Base-by-base conservation (phyloP, 1,284 basidiomycete genomes). In the Afroboletus lepidellus region DNA sequence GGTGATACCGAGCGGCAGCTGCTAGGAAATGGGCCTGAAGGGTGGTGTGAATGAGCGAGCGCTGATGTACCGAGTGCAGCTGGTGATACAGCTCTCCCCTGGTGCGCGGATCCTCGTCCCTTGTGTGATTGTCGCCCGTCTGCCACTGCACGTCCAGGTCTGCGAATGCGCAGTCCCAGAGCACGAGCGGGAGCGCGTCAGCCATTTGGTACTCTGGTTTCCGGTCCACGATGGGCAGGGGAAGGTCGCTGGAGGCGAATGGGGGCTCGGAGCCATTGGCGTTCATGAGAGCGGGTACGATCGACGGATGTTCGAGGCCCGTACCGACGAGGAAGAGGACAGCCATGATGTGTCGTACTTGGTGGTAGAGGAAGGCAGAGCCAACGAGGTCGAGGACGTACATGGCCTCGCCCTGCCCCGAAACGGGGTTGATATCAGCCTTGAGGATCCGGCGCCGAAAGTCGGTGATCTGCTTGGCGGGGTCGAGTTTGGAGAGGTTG, bases 131-230 rank as follows among this genome's bases (percentile, higher is more conserved):
- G 15, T 69, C 67, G 23, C 86, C 85, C 3, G 80, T 83, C 30
- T 84, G 80, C 96, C 96, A 99, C 50, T 77, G 70, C 1, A 92
- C 74, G 38, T 86, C 84, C 13, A 73, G 72, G 7, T 80, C 78
- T 13, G 78, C 73, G 69, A 93, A 99, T 0, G 79, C 86, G 65
- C 94, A 96, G 42, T 94, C 88, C 89, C 94, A 98, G 3, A 99
- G 81, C 66, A 98, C 83, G 25, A 99, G 79, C 0, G 97, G 96
- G 0, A 97, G 77, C 1, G 85, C 90, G 54, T 94, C 87, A 5
- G 94, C 93, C 89, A 98, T 98, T 61, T 90, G 85, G 68, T 98
- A 99, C 51, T 84, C 83, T 0, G 96, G 97, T 70, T 95, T 96
- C 36, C 80, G 70, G 46, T 80, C 71, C 48, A 92, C 76, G 13